phyloP scores from a whole-genome alignment of 345 rosid genomes.

The Mangifera indica region DNA sequence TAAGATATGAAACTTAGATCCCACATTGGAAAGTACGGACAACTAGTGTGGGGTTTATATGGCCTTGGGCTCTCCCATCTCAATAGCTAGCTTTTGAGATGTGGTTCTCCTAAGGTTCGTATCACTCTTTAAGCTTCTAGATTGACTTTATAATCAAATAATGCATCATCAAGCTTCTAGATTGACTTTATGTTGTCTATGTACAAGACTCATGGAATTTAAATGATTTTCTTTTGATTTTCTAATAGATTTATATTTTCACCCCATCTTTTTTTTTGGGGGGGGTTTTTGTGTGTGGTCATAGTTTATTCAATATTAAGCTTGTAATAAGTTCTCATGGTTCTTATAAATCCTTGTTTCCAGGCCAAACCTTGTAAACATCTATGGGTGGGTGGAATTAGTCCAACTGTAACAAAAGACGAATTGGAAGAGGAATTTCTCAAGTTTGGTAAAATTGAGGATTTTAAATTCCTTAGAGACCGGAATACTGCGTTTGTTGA shows the following conservation, averaged over 20 bases:
- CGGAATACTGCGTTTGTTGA: constrained; percentile 77
- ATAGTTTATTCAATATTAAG: background rate
- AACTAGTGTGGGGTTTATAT: no score
- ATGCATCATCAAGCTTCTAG: background rate
- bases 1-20: no score
- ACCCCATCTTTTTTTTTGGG: background rate
- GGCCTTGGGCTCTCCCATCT: no score
- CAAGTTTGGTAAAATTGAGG: constrained; percentile 77
- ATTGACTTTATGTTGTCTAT: background rate
- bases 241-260: background rate
- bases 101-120: no score
- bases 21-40: no score
- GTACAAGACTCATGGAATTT: background rate
- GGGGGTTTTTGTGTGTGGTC: background rate
- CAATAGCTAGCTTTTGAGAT: no score
- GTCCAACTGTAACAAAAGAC: constrained; percentile 58
- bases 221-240: background rate
- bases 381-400: constrained; percentile 92
- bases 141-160: background rate
- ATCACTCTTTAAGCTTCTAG: background rate
- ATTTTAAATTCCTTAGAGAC: constrained; percentile 71
- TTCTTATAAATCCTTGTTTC: constrained; percentile 19
- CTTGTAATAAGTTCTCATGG: background rate
- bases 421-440: constrained; percentile 69
- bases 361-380: constrained; percentile 85